These are phyloP conservation scores for Viridothelium virens DNA, from an alignment of 495 filamentous ascomycete species.

Conservation along the genomic window DNA sequence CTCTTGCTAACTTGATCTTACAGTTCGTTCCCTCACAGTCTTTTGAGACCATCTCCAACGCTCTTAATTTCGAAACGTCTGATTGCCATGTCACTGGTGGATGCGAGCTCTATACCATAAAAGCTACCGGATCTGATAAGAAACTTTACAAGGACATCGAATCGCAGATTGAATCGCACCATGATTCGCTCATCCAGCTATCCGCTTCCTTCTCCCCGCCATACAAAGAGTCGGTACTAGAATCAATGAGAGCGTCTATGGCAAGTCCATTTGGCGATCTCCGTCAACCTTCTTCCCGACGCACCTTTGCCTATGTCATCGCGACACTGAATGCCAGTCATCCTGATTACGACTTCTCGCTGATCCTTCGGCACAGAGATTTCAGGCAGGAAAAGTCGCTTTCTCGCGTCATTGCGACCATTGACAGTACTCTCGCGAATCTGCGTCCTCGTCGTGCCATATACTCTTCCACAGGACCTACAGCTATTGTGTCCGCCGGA, in stretches of 20 bases:
- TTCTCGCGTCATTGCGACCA: constrained; percentile 66
- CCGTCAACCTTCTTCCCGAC: constrained; percentile 74
- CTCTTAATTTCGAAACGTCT: constrained; percentile 86
- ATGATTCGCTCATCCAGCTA: constrained; percentile 75
- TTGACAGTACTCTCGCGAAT: constrained; percentile 79
- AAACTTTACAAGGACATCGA: constrained; percentile 95
- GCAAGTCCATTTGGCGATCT: constrained; percentile 86
- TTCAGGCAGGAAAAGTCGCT: constrained; percentile 74
- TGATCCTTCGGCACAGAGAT: constrained; percentile 76
- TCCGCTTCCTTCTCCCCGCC: constrained; percentile 76
- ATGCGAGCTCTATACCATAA: constrained; percentile 95
- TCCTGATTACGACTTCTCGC: constrained; percentile 94
- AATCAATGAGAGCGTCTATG: constrained; percentile 63
- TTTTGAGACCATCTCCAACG: constrained; percentile 78
- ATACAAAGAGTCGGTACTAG: constrained; percentile 36
- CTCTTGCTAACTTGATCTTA: constrained; percentile 12
- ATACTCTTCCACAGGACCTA: constrained; percentile 21
- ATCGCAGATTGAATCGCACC: constrained; percentile 74
- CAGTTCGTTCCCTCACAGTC: constrained; percentile 87
- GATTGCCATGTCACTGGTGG: constrained; percentile 84
- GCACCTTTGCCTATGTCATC: constrained; percentile 91
- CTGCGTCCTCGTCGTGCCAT: constrained; percentile 53
- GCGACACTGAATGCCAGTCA: constrained; percentile 96
- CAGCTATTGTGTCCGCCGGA: constrained; percentile 28
- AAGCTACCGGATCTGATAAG: constrained; percentile 88